Percentiles rank a stretch among this genome's conserved stretches.
phyloP scores from a whole-genome alignment of 2,329 filamentous ascomycete genomes.

The Hymenoscyphus scutula region DNA sequence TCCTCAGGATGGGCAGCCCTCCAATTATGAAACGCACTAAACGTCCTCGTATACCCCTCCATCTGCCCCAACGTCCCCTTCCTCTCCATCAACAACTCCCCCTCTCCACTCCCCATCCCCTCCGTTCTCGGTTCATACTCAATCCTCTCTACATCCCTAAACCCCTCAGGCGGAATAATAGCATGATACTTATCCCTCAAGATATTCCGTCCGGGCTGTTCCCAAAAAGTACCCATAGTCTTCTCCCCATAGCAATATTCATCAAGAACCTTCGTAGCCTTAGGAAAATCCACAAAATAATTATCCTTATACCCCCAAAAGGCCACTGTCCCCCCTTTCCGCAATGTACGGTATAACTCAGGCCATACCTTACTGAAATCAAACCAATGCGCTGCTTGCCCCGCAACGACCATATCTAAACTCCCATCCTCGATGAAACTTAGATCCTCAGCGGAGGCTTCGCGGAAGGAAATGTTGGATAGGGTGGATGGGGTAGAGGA shows the following conservation, averaged over 20 bases:
- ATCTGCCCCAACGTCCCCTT: constrained; percentile 55
- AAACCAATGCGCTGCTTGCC: constrained; percentile 67
- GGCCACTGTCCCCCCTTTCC: constrained; percentile 56
- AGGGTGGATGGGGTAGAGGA: constrained; percentile 38
- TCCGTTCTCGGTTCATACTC: constrained; percentile 54
- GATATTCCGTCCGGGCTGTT: constrained; percentile 56
- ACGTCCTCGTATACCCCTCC: constrained; percentile 61
- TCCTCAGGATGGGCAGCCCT: constrained; percentile 51
- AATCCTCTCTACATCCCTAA: constrained; percentile 51
- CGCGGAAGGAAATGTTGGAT: constrained; percentile 48
- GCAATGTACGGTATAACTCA: constrained; percentile 52
- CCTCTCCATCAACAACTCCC: constrained; percentile 51
- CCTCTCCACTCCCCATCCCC: constrained; percentile 40
- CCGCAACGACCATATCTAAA: constrained; percentile 51
- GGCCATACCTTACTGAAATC: constrained; percentile 55
- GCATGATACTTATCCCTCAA: constrained; percentile 51
- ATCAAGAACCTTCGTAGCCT: constrained; percentile 52
- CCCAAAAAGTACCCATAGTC: constrained; percentile 58
- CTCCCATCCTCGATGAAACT: constrained; percentile 47
- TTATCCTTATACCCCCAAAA: constrained; percentile 68
- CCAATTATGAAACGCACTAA: constrained; percentile 59
- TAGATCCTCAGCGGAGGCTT: constrained; percentile 54
- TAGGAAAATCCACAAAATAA: constrained; percentile 52
- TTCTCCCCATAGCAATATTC: constrained; percentile 55
- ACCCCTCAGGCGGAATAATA: constrained; percentile 53